Evolutionary conservation across 2,329 filamentous ascomycete genomes (phyloP).

Genomic region (Neofusicoccum sp.): DNA sequence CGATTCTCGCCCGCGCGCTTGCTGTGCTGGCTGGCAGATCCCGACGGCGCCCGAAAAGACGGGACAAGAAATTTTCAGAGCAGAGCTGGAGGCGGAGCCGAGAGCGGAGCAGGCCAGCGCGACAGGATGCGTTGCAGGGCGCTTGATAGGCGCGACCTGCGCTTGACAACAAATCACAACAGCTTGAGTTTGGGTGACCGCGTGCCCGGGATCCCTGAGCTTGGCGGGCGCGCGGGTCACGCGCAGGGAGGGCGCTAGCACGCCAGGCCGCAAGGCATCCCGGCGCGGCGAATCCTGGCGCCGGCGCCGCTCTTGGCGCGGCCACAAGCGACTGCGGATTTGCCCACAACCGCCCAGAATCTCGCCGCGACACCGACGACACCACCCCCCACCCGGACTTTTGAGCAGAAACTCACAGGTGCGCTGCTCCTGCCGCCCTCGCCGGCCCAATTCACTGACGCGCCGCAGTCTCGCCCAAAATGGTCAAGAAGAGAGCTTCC

Average conservation of each 20-base stretch:
- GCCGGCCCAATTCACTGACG: slow-evolving; percentile 23
- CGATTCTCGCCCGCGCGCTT: slow-evolving; percentile 3
- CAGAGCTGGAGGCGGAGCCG: slow-evolving; percentile 1
- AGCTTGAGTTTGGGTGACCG: neutral
- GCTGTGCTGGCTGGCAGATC: neutral
- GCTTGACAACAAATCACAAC: slow-evolving; percentile 6
- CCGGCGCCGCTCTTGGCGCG: neutral
- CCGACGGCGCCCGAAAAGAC: neutral
- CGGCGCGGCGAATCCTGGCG: neutral
- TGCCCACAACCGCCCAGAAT: neutral
- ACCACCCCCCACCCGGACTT: neutral
- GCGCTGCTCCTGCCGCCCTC: neutral
- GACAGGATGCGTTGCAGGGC: slow-evolving; percentile 7
- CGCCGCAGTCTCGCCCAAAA: slow-evolving; percentile 54
- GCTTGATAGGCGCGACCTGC: slow-evolving; percentile 4
- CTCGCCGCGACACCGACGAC: slow-evolving; percentile 5
- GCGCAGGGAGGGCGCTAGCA: neutral
- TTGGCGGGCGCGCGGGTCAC: neutral
- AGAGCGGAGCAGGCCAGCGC: slow-evolving; percentile 9
- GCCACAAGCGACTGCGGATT: neutral
- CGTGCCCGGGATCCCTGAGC: neutral
- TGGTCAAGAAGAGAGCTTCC: slow-evolving; percentile 75
- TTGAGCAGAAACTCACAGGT: slow-evolving; percentile 8
- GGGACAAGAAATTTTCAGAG: neutral
- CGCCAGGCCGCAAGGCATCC: too few species aligned